phyloP scores from a whole-genome alignment of 2,329 filamentous ascomycete species.

The Xylariaceae sp. region DNA sequence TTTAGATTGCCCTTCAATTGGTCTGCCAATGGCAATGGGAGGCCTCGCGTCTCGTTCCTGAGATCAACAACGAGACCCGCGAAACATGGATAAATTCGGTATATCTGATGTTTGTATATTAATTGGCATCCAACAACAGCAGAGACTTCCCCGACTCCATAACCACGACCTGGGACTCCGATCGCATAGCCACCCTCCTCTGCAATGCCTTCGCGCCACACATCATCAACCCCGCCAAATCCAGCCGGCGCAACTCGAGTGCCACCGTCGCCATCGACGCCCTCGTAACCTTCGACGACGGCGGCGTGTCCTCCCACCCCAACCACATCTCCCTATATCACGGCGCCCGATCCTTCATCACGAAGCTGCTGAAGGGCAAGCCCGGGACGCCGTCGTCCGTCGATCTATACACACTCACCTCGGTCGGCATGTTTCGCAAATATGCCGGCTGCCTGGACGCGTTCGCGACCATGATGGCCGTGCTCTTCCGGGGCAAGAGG shows the following conservation, averaged over 20 bases:
- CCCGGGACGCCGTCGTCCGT: conserved; percentile 66
- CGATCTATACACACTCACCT: conserved; percentile 77
- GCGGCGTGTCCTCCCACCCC: conserved; percentile 79
- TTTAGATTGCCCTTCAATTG: neutral
- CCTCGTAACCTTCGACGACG: conserved; percentile 82
- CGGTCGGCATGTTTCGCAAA: conserved; percentile 69
- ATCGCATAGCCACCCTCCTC: conserved; percentile 65
- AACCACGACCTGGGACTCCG: conserved; percentile 68
- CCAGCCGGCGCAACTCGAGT: conserved; percentile 29
- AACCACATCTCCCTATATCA: conserved; percentile 90
- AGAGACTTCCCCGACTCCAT: conserved; percentile 84
- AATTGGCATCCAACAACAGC: conserved; percentile 1
- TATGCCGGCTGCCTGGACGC: conserved; percentile 74
- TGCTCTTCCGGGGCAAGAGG: conserved; percentile 38
- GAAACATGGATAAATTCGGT: too few species aligned
- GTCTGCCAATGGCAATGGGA: too few species aligned
- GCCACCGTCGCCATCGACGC: conserved; percentile 62
- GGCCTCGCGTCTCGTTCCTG: too few species aligned
- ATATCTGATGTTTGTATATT: neutral
- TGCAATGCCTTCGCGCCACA: conserved; percentile 68
- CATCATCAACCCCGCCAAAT: conserved; percentile 36
- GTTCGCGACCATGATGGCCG: conserved; percentile 60
- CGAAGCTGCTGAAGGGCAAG: conserved; percentile 57
- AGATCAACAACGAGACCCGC: too few species aligned
- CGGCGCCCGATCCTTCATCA: conserved; percentile 70